phyloP scores from a whole-genome alignment of 2,329 filamentous ascomycete genomes.

The Dactylellina drechsleri region DNA sequence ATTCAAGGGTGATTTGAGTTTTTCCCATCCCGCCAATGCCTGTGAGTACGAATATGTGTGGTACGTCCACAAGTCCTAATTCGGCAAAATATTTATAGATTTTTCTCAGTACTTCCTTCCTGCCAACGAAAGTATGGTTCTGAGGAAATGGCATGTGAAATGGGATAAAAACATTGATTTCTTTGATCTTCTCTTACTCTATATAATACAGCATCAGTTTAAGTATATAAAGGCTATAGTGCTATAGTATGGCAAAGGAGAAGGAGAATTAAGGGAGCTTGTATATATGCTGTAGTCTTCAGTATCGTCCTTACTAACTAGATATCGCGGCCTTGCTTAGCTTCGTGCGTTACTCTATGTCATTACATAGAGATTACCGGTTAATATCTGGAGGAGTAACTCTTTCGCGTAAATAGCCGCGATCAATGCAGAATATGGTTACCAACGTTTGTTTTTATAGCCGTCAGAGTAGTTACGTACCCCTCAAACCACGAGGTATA shows the following conservation, averaged over 20 bases:
- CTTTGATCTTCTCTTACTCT: not conserved
- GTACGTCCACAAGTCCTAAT: not conserved
- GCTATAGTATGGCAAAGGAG: too few relatives aligned
- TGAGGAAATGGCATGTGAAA: constrained; percentile 25
- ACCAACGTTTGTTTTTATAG: too few relatives aligned
- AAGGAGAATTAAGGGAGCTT: too few relatives aligned
- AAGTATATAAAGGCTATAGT: too few relatives aligned
- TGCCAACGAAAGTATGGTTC: constrained; percentile 15
- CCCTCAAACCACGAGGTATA: too few relatives aligned
- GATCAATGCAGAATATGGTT: too few relatives aligned
- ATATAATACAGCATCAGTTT: too few relatives aligned
- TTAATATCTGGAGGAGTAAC: not conserved
- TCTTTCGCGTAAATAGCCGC: too few relatives aligned
- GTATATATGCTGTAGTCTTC: too few relatives aligned
- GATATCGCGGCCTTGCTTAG: not conserved
- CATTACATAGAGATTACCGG: too few relatives aligned
- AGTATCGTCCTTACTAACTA: too few relatives aligned
- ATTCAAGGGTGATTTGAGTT: constrained; percentile 56
- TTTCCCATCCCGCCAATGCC: not conserved
- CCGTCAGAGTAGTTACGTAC: too few relatives aligned
- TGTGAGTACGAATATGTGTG: not conserved
- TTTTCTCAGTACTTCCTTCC: not conserved
- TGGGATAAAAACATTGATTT: constrained; percentile 15
- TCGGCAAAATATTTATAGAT: constrained; percentile 7
- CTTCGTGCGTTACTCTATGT: not conserved